phyloP scores from a whole-genome alignment of 495 filamentous ascomycete genomes.

The Annulohypoxylon maeteangense region DNA sequence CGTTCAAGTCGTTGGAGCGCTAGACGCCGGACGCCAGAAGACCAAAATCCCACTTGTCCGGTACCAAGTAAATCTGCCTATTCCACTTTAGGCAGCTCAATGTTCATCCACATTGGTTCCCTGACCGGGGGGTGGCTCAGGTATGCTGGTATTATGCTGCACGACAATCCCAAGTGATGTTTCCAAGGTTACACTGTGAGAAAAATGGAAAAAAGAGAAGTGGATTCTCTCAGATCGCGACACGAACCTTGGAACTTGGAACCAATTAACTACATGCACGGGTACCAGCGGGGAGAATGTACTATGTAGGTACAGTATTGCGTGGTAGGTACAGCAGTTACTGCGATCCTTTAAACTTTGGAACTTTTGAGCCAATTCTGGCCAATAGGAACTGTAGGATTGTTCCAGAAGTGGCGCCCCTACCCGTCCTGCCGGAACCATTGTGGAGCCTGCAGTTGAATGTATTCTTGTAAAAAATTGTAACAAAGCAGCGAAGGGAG shows the following conservation, averaged over 20 bases:
- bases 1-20: background rate
- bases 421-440: conserved; percentile 4
- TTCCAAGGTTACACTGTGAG: conserved; percentile 6
- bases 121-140: background rate
- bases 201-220: background rate
- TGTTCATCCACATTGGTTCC: conserved; percentile 10
- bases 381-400: background rate
- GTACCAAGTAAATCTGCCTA: conserved; percentile 25
- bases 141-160: conserved; percentile 5
- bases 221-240: background rate
- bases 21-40: background rate
- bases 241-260: background rate
- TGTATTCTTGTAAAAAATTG: background rate
- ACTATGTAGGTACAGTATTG: background rate
- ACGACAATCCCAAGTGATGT: conserved; percentile 3
- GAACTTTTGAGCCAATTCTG: conserved; percentile 1
- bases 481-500: background rate
- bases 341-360: background rate
- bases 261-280: background rate
- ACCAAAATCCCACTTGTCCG: conserved; percentile 28
- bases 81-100: conserved; percentile 32
- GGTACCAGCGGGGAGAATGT: background rate
- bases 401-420: background rate
- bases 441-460: background rate
- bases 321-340: background rate